Percentiles rank a stretch among this genome's conserved stretches.
Conservation (phyloP, 371 early-diverging fungal species). For the Nematocida ironsii region DNA sequence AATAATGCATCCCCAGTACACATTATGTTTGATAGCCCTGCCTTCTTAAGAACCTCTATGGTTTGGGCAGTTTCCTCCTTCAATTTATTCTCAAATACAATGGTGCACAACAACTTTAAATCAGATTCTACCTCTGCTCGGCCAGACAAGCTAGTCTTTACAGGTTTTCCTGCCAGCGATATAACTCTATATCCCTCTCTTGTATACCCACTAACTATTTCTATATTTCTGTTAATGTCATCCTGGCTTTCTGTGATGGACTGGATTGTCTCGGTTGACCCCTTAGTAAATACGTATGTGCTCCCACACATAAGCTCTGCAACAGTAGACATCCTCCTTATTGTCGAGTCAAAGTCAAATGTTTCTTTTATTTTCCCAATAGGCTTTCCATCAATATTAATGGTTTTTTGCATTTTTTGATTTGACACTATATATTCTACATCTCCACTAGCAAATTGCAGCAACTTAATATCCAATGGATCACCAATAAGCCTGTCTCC, state of each 20-base stretch:
- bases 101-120: conserved; percentile 83
- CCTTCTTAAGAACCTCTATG: conserved; percentile 77
- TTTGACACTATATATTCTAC: conserved; percentile 20
- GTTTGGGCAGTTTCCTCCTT: conserved; percentile 80
- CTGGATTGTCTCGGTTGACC: conserved; percentile 65
- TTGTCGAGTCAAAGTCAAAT: conserved; percentile 85
- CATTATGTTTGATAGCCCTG: conserved; percentile 89
- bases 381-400: neutral
- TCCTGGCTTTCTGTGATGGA: conserved; percentile 16
- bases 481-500: conserved; percentile 86
- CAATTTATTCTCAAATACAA: conserved; percentile 95
- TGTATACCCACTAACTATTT: conserved; percentile 57
- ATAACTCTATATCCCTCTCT: conserved; percentile 67
- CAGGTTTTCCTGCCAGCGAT: conserved; percentile 64
- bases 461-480: conserved; percentile 94
- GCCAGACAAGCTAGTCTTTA: neutral
- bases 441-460: conserved; percentile 83
- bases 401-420: conserved; percentile 1
- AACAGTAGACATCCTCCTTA: conserved; percentile 89
- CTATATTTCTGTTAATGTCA: conserved; percentile 54
- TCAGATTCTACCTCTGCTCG: conserved; percentile 74
- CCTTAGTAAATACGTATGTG: conserved; percentile 64
- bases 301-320: conserved; percentile 65
- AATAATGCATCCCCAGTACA: conserved; percentile 96
- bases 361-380: conserved; percentile 63